Evolutionary conservation across 441 rosid genomes (phyloP).

Genomic region (Pelargonium myrrhifolium): DNA sequence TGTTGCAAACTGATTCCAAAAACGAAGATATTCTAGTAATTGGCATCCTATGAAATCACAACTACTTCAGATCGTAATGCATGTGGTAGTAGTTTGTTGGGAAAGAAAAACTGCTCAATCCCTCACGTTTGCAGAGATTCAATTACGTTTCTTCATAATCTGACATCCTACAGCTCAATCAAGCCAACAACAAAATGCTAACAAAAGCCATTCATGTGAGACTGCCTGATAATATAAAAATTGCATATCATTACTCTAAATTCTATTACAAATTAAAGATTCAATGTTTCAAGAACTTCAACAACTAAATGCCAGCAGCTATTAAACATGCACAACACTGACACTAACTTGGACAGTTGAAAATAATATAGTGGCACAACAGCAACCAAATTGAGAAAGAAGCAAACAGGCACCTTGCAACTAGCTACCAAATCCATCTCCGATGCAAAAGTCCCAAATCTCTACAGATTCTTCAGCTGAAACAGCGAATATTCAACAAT

Average conservation of each 20-base stretch:
- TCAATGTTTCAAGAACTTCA: background rate
- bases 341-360: background rate
- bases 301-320: background rate
- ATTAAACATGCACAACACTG: background rate
- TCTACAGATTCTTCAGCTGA: conserved; percentile 24
- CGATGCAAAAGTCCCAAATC: conserved; percentile 17
- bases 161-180: background rate
- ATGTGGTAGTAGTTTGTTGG: background rate
- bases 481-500: conserved; percentile 24
- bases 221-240: too few relatives aligned
- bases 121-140: background rate
- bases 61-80: background rate
- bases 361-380: background rate
- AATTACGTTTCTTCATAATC: background rate
- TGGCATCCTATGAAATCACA: background rate
- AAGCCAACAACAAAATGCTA: background rate
- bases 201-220: background rate
- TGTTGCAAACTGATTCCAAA: background rate
- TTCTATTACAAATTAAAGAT: background rate
- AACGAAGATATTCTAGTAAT: too few relatives aligned
- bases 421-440: conserved; percentile 75
- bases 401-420: conserved; percentile 54
- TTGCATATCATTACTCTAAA: background rate
- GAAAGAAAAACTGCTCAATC: background rate
- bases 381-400: conserved; percentile 14